Percentiles rank a stretch among this genome's conserved stretches.
phyloP scores from a whole-genome alignment of 2,329 filamentous ascomycete genomes.

The Fusarium caatingaense region DNA sequence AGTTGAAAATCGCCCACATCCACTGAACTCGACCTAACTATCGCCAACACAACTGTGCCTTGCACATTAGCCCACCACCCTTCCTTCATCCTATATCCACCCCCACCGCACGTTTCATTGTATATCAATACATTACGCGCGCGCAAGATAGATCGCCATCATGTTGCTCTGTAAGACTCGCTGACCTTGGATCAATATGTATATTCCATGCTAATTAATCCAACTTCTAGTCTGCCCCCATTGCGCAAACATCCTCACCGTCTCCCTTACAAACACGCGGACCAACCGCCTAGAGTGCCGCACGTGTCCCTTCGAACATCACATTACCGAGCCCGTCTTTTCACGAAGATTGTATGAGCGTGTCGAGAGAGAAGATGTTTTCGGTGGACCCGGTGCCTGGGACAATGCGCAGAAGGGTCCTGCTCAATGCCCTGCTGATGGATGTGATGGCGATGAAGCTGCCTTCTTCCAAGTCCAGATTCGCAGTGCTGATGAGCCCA shows the following conservation, averaged over 20 bases:
- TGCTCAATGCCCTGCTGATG: conserved; percentile 83
- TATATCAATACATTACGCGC: not conserved
- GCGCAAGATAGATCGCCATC: conserved; percentile 39
- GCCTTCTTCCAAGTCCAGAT: conserved; percentile 99
- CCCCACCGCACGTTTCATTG: not conserved
- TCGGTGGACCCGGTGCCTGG: conserved; percentile 89
- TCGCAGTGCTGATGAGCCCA: conserved; percentile 96
- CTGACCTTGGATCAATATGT: conserved; percentile 5
- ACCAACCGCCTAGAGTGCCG: conserved; percentile 93
- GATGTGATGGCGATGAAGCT: conserved; percentile 84
- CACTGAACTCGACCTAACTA: not conserved
- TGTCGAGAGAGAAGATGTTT: conserved; percentile 89
- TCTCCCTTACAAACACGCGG: conserved; percentile 68
- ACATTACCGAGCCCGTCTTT: conserved; percentile 82
- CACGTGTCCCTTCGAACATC: conserved; percentile 92
- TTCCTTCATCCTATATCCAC: not conserved
- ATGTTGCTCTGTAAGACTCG: conserved; percentile 74
- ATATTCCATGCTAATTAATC: conserved; percentile 19
- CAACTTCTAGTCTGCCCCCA: conserved; percentile 76
- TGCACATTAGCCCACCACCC: not conserved
- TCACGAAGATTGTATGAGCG: conserved; percentile 85
- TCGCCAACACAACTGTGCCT: not conserved
- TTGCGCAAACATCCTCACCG: conserved; percentile 86
- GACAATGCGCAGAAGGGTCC: conserved; percentile 88
- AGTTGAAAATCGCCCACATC: not conserved